Evolutionary conservation across 331 rosid species (phyloP), one percentile per base, ranked within the genome.

Genomic region (Erythrophleum ivorense): DNA sequence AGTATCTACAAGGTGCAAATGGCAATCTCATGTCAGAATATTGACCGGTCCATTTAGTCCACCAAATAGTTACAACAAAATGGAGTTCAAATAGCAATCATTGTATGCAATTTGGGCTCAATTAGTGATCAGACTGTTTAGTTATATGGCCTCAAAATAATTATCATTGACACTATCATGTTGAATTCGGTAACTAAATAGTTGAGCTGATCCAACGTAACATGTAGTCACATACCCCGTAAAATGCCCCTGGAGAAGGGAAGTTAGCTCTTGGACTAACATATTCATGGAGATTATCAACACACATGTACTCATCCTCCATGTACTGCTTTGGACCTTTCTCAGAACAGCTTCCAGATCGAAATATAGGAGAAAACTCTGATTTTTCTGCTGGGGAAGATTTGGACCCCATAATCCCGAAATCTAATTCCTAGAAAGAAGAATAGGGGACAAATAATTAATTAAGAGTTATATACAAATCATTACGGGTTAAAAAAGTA

Each of bases 291-390:
- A 88, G 86, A 78, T 71, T 14, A 66, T 88, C 88, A 64, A 78
- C 45, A 59, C 85, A 83, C 45, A 85, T 59, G 36, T 78, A 78
- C 57, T 88, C 91, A 71, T 85, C 91, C 86, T 88, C 91, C 89
- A 88, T 88, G 76, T 78, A 88, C 75, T 85, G 88, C 71, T 88
- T 88, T 81, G 91, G 89, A 40, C 91, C 88, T 75, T 71, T 88
- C 76, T 85, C 89, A 81, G 89, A 88, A 75, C 38, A 81, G 55
- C 86, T 83, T 80, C 91, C 87, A 63, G 85, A 88, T 48, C 89
- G 63, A 78, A 83, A 71, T 52, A 31, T 33, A 69, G 84, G 84
- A 8, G 76, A 41, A 78, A 83, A 81, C 43, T 84, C 79, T 57
- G 85, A 78, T 62, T 78, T 88, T 49, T 88, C 86, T 58, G 73